Base-by-base conservation (phyloP, 2,329 filamentous ascomycete species). In the Venturia nashicola region DNA sequence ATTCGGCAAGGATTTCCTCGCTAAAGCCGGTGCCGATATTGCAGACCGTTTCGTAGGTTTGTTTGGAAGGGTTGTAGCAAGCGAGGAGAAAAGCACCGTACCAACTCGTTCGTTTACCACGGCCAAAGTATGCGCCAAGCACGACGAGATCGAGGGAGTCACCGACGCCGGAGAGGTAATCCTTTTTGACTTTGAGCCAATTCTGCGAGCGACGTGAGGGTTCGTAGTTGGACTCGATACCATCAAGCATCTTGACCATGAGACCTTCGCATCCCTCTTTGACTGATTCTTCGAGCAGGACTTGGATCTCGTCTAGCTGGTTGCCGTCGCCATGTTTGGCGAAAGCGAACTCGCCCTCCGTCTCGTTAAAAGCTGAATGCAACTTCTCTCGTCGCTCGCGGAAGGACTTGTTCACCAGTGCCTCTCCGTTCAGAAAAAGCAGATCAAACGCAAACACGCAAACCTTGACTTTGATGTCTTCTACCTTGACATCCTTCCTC, bases 211-310 rank as follows among this genome's bases (percentile, higher is more conserved):
- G 88, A 74, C 96, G 96, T 71, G 90, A 96, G 23, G 94, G 94
- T 76, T 97, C 93, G 73, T 99, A 99, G 70, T 90, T 90, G 69
- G 90, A 96, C 75, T 97, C 93, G 7, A 84, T 80, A 0, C 93
- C 94, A 73, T 97, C 93, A 65, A 99, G 78, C 94, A 99, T 99
- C 80, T 99, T 99, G 16, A 99, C 94, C 94, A 99, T 99, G 62
- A 99, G 80, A 12, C 94, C 94, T 78, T 99, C 94, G 72, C 94
- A 99, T 0, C 91, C 95, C 2, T 92, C 90, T 75, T 96, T 96
- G 67, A 99, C 89, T 70, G 90, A 94, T 65, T 97, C 93, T 71
- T 99, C 94, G 2, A 99, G 82, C 70, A 99, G 89, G 1, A 81
- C 82, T 72, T 97, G 93, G 63, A 99, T 99, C 71, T 96, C 90